These are phyloP conservation scores for Boletus sensibilis DNA, from an alignment of 768 basidiomycete species.

Conservation along the genomic window DNA sequence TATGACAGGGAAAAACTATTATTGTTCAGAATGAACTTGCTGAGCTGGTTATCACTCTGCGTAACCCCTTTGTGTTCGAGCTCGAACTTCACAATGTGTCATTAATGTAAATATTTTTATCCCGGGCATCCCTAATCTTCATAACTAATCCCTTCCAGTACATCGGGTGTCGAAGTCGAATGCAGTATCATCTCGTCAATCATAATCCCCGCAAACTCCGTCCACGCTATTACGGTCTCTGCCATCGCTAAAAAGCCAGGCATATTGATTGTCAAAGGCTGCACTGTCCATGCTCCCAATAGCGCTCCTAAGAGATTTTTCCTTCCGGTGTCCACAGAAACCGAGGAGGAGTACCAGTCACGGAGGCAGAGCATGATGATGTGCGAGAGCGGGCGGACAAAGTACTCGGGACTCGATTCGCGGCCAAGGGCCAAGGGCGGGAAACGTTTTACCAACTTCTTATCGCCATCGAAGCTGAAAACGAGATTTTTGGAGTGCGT, in stretches of 20 bases:
- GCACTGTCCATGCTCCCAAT: conserved; percentile 72
- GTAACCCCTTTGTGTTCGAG: conserved; percentile 91
- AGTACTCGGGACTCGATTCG: conserved; percentile 71
- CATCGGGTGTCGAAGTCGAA: conserved; percentile 75
- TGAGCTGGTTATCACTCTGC: conserved; percentile 81
- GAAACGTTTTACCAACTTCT: conserved; percentile 39
- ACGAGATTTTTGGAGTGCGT: conserved; percentile 71
- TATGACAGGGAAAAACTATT: conserved; percentile 50
- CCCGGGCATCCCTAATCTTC: neutral
- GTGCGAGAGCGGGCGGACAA: conserved; percentile 69
- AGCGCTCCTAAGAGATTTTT: conserved; percentile 70
- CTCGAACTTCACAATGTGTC: conserved; percentile 81
- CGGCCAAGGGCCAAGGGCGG: conserved; percentile 56
- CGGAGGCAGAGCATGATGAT: conserved; percentile 57
- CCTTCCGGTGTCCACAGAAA: conserved; percentile 68
- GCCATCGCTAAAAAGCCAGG: conserved; percentile 69
- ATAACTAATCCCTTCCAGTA: conserved; percentile 46
- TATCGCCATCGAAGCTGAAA: conserved; percentile 26
- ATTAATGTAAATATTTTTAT: conserved; percentile 57
- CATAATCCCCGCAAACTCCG: conserved; percentile 69
- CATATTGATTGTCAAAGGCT: conserved; percentile 70
- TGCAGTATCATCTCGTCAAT: conserved; percentile 57
- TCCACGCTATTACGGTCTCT: conserved; percentile 68
- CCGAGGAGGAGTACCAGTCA: conserved; percentile 63
- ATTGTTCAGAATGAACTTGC: conserved; percentile 81